These are phyloP conservation scores for Arthrobotrys megalospora DNA, from an alignment of 2,329 filamentous ascomycete species.

Conservation along the genomic window DNA sequence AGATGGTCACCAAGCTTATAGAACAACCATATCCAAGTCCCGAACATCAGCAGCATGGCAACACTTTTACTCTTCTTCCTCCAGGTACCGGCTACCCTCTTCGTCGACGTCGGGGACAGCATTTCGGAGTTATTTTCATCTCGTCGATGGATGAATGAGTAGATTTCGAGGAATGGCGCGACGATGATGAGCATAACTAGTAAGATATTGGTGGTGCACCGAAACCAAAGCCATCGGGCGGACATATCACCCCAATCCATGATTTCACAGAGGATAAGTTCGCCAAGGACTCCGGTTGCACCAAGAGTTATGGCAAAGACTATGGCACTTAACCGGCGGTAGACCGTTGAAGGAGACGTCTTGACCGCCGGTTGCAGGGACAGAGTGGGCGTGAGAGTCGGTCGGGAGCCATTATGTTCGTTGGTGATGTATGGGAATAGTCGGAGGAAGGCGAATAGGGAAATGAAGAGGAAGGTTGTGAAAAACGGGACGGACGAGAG, in stretches of 20 bases:
- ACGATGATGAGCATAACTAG: constrained; percentile 80
- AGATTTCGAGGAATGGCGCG: constrained; percentile 84
- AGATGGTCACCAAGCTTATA: constrained; percentile 81
- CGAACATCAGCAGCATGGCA: constrained; percentile 81
- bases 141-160: constrained; percentile 73
- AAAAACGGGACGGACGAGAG: constrained; percentile 50
- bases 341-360: constrained; percentile 27
- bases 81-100: constrained; percentile 72
- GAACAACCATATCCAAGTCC: constrained; percentile 79
- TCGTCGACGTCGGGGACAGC: constrained; percentile 66
- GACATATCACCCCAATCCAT: constrained; percentile 79
- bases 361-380: constrained; percentile 13
- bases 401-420: constrained; percentile 30
- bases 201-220: constrained; percentile 78
- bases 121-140: constrained; percentile 25
- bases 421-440: constrained; percentile 47
- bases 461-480: constrained; percentile 42
- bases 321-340: constrained; percentile 71
- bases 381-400: constrained; percentile 26
- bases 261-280: constrained; percentile 87
- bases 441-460: constrained; percentile 38
- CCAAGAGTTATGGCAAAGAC: constrained; percentile 84
- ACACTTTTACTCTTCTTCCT: constrained; percentile 77
- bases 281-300: constrained; percentile 81
- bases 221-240: constrained; percentile 78